Evolutionary conservation across 768 basidiomycete species (phyloP).

Genomic region (Kwoniella mangroviensis): DNA sequence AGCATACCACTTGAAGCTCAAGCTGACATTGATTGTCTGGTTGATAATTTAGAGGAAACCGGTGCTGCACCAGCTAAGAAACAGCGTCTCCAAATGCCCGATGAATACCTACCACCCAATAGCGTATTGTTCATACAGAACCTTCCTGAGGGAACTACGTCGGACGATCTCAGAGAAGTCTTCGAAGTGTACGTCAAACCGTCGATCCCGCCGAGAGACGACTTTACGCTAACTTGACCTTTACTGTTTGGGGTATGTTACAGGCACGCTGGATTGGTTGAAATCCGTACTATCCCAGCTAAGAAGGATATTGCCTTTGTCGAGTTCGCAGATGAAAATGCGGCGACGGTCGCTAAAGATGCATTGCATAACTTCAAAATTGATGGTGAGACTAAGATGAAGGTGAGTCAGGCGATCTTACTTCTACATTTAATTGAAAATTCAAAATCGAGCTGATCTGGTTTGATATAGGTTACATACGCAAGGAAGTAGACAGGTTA

Average conservation of each 20-base stretch:
- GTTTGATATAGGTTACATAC: slow-evolving; percentile 43
- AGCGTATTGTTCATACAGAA: slow-evolving; percentile 98
- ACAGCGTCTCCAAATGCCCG: slow-evolving; percentile 88
- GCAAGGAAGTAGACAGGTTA: slow-evolving; percentile 44
- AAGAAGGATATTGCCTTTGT: slow-evolving; percentile 99
- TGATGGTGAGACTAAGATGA: slow-evolving; percentile 98
- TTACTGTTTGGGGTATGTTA: neutral
- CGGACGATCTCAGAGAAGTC: slow-evolving; percentile 85
- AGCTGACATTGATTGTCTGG: neutral
- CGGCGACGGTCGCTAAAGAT: slow-evolving; percentile 88
- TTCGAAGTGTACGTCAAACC: slow-evolving; percentile 77
- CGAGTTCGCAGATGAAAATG: slow-evolving; percentile 91
- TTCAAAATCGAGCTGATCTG: neutral
- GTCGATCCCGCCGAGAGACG: no score
- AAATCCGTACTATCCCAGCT: slow-evolving; percentile 97
- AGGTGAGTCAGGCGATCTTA: slow-evolving; percentile 62
- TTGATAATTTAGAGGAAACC: slow-evolving; percentile 56
- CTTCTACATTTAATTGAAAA: neutral
- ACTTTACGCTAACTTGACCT: no score
- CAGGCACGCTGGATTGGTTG: slow-evolving; percentile 92
- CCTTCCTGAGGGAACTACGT: slow-evolving; percentile 87
- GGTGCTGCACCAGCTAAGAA: slow-evolving; percentile 43
- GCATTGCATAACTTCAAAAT: slow-evolving; percentile 97
- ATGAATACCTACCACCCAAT: slow-evolving; percentile 99
- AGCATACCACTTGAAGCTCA: no score